These are phyloP conservation scores for Earliella scabrosa DNA, from an alignment of 1,284 basidiomycete species.

Conservation along the genomic window DNA sequence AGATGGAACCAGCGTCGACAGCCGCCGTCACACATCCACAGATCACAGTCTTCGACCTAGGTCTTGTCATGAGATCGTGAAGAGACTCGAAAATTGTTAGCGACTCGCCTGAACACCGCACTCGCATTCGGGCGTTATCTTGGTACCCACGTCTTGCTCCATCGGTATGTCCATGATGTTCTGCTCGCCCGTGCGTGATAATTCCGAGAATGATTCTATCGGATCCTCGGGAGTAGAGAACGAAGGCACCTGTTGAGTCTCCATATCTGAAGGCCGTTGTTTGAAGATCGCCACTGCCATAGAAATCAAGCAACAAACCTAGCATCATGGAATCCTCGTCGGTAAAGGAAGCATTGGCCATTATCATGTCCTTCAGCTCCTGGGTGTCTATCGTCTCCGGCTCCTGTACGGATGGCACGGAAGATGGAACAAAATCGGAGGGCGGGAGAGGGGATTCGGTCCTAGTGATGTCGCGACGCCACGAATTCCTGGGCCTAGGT, in stretches of 20 bases:
- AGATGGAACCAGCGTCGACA: slow-evolving; percentile 76
- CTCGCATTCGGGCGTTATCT: slow-evolving; percentile 51
- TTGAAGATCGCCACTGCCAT: too few species aligned
- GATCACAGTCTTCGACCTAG: slow-evolving; percentile 54
- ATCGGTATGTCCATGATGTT: background rate
- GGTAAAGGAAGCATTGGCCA: slow-evolving; percentile 26
- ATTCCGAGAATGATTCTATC: slow-evolving; percentile 41
- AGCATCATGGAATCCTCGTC: slow-evolving; percentile 49
- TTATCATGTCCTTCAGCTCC: slow-evolving; percentile 44
- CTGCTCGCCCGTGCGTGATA: background rate
- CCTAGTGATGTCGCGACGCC: background rate
- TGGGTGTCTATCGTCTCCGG: slow-evolving; percentile 42
- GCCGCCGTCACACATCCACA: slow-evolving; percentile 65
- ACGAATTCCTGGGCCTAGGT: background rate
- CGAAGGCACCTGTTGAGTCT: slow-evolving; percentile 43
- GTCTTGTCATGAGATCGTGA: background rate
- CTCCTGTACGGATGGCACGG: slow-evolving; percentile 12
- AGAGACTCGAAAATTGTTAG: too few species aligned
- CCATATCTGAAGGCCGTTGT: slow-evolving; percentile 40
- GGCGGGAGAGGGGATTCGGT: slow-evolving; percentile 37
- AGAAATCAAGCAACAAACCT: slow-evolving; percentile 32
- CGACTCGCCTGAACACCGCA: slow-evolving; percentile 60
- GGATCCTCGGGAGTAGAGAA: slow-evolving; percentile 32
- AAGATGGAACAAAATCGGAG: slow-evolving; percentile 37
- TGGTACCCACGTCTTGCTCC: slow-evolving; percentile 22